Base-by-base conservation (phyloP, 2,329 filamentous ascomycete genomes). In the Talaromyces sp. region DNA sequence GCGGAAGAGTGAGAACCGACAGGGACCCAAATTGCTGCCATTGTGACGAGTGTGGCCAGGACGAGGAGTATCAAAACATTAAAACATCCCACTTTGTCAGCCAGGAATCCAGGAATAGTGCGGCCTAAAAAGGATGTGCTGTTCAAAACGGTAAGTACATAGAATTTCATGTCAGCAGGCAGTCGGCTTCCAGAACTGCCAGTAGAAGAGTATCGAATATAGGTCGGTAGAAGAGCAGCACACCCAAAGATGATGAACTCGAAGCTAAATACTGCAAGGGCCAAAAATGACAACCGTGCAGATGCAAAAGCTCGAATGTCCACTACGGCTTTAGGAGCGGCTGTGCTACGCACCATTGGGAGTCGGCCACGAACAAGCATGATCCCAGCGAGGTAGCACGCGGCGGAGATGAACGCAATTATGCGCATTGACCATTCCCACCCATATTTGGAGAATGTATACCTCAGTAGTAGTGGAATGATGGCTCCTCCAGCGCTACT, bases 201-300 rank as follows among this genome's bases (percentile, higher is more conserved):
- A 3, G 22, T 30, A n/a, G 49, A 53, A 53, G 49, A 53, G 13
- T 68, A 72, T 17, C 71, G 71, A 25, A 72, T 67, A 62, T 82
- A 82, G 0, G 79, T 81, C 0, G 81, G 80, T 1, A 82, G 67
- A 8, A 82, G 72, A 1, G 77, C 78, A 0, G 77, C 75, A n/a
- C 78, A 75, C 13, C 79, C 79, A 49, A 82, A 82, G 15, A 82
- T 74, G 42, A 78, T 78, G 55, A 82, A 79, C 54, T 83, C 81
- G 22, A 82, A 76, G 1, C 75, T 71, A 61, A 82, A 80, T 9
- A 81, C 72, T 0, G 74, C 75, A 4, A 74, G 65, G 0, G 77
- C 74, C 3, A 81, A 68, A 36, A 81, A 76, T 1, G 70, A 73
- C 28, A 82, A 77, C 0, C 78, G 72, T 2, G 72, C 70, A 3